These are phyloP conservation scores for Coemansia sp. DNA, from an alignment of 192 early-diverging fungal species.

Conservation along the genomic window DNA sequence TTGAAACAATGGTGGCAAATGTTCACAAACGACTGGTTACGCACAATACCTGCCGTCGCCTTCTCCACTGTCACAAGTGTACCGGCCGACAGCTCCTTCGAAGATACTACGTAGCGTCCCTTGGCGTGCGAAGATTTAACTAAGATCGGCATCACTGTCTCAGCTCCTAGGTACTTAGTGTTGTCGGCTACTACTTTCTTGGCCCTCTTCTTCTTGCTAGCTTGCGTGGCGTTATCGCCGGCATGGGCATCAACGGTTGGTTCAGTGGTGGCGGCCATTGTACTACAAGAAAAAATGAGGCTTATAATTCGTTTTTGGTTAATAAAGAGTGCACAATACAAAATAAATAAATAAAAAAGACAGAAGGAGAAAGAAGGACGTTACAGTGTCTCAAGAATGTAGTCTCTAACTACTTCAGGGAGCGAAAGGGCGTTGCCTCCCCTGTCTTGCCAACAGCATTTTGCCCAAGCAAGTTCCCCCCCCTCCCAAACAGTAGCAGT, in stretches of 20 bases:
- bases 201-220: constrained; percentile 55
- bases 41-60: constrained; percentile 61
- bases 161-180: constrained; percentile 46
- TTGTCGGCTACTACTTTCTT: constrained; percentile 58
- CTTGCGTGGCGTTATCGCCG: constrained; percentile 6
- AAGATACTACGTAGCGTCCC: constrained; percentile 60
- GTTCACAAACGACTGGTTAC: constrained; percentile 58
- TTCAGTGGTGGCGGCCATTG: constrained; percentile 55
- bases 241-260: constrained; percentile 45
- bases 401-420: not conserved
- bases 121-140: constrained; percentile 58
- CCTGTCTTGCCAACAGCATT: not conserved
- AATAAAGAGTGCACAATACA: not conserved
- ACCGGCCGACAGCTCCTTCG: constrained; percentile 53
- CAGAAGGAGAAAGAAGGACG: not conserved
- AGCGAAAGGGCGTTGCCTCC: too few species aligned
- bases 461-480: not conserved
- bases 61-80: constrained; percentile 59
- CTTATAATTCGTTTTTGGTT: not conserved
- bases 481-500: not conserved
- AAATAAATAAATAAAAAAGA: not conserved
- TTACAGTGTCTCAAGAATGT: not conserved
- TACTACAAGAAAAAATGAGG: not conserved
- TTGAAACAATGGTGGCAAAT: constrained; percentile 62
- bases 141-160: constrained; percentile 40